Conservation (phyloP, 192 early-diverging fungal species). For the Backusella australiensis region DNA sequence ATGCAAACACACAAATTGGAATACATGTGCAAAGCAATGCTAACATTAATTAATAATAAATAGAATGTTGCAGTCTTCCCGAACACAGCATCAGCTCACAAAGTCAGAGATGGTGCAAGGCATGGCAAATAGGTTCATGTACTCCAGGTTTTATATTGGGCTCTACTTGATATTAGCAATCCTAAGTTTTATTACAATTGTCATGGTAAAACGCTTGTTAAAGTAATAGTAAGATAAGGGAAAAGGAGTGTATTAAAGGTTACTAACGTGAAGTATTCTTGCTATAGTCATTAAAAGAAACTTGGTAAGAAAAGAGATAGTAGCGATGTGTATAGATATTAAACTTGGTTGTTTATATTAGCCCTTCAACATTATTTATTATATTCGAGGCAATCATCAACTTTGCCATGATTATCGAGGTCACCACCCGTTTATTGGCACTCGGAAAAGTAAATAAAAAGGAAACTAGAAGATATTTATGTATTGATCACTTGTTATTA, state of each 20-base stretch:
- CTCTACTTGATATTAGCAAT: conserved; percentile 50
- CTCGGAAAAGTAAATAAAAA: conserved; percentile 49
- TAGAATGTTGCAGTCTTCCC: conserved; percentile 12
- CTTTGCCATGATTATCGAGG: conserved; percentile 74
- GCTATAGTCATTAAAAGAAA: conserved; percentile 37
- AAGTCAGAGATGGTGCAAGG: conserved; percentile 50
- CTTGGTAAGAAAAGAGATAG: conserved; percentile 33
- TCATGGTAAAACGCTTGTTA: conserved; percentile 35
- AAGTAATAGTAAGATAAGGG: neutral
- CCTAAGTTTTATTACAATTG: conserved; percentile 49
- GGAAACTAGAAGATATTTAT: neutral
- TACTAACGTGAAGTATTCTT: neutral
- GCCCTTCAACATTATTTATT: conserved; percentile 67
- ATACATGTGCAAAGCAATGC: too few relatives aligned
- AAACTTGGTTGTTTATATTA: conserved; percentile 21
- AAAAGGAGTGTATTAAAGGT: neutral
- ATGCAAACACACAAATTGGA: neutral
- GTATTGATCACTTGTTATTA: conserved; percentile 10
- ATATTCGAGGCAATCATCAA: conserved; percentile 70
- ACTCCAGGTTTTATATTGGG: conserved; percentile 56
- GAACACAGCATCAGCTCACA: conserved; percentile 50
- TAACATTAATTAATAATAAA: neutral
- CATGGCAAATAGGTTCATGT: conserved; percentile 58
- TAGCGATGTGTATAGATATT: neutral
- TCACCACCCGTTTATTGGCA: conserved; percentile 61